Base-by-base conservation (phyloP, 495 filamentous ascomycete genomes). In the Neurospora sp. region DNA sequence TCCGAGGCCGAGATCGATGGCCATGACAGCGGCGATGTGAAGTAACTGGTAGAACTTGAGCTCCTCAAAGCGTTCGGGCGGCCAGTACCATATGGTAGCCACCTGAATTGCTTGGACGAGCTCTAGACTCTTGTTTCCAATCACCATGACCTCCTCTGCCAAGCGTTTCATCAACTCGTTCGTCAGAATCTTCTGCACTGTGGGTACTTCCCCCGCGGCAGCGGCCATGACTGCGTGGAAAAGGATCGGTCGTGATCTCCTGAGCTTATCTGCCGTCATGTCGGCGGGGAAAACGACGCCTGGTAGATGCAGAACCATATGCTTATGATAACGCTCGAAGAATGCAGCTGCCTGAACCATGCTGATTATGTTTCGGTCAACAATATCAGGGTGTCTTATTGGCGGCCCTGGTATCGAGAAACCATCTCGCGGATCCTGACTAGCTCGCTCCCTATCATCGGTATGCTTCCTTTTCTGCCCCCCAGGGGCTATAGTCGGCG, bases 31-130 rank as follows among this genome's bases (percentile, higher is more conserved):
- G 8, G 94, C 93, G 70, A 94, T 87, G 76, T 97, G 92, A 37
- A 93, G 89, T 70, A 96, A 84, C 81, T 95, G 92, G 80, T 96
- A 96, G 78, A 95, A 97, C 77, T 96, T 96, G 74, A 96, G 86
- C 81, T 97, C 92, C 72, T 97, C 93, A 69, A 90, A 91, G 71
- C 90, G 86, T 70, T 94, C 91, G 2, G 94, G 93, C 20, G 93
- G 92, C 74, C 88, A 90, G 75, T 97, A 97, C 92, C 93, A 97
- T 35, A 91, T 85, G 18, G 88, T 87, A 37, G 85, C 83, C 27
- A 97, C 82, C 41, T 93, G 83, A 12, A 98, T 80, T 1, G 93
- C 88, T 82, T 98, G 94, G 12, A 97, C 88, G 1, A 98, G 81
- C 76, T 98, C 95, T 12, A 98, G 82, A 8, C 87, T 91, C 82